Evolutionary conservation across 2,329 filamentous ascomycete genomes (phyloP), one percentile per base, ranked within the genome.

Genomic region (Sclerotinia sclerotiorum): DNA sequence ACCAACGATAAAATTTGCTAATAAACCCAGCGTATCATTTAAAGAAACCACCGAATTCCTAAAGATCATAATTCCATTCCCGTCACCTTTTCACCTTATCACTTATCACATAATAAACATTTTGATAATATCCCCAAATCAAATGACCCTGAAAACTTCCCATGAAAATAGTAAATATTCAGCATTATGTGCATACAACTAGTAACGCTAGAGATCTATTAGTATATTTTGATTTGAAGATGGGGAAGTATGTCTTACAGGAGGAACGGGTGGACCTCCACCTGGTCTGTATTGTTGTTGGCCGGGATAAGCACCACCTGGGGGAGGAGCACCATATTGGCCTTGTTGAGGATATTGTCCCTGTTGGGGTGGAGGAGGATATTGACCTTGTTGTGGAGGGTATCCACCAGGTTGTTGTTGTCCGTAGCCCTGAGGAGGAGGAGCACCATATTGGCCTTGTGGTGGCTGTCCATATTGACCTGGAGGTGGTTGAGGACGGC

Each of bases 281-380:
- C 27, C 42, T 39, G 64, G 64, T 49, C 54, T 39, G 24, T 66
- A 66, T 42, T 66, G 64, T 42, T 66, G 64, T 48, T 66, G 64
- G 2, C 64, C 64, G 27, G 64, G 64, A 29, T 66, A 66, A 39
- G 54, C 42, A 42, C 64, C 54, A 27, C 64, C 64, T 49, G 55
- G 64, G n/a, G 56, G 65, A 67, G 56, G 65, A 44, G 65, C 65
- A 29, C 65, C 65, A 54, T 67, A 67, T 19, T 39, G 62, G 5
- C 62, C 51, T 29, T 65, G 64, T 49, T 57, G 60, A 11, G 78
- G 77, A 17, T 72, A 70, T 64, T 54, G 48, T 6, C 76, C 76
- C 64, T 80, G 79, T 52, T 74, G 72, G 4, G 13, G 57, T 24
- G 13, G 57, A 24, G 44, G 58, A 61, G 71, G 70, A 27, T 73